phyloP scores from a whole-genome alignment of 495 filamentous ascomycete species.

The Lasiosphaeria ovina region DNA sequence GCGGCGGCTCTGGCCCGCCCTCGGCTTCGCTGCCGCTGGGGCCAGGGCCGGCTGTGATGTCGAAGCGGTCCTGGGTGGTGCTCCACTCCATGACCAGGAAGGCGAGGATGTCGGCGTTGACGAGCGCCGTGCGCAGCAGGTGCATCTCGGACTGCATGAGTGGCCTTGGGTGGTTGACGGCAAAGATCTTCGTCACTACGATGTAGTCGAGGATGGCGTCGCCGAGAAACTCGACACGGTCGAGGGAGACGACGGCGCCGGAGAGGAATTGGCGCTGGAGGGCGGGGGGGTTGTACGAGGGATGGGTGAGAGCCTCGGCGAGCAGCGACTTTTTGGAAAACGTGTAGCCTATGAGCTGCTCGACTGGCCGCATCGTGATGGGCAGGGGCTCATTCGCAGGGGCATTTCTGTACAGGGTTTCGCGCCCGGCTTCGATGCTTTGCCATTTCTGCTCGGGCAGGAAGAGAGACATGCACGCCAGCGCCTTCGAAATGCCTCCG shows the following conservation, averaged over 20 bases:
- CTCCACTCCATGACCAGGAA: constrained; percentile 68
- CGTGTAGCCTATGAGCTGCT: constrained; percentile 62
- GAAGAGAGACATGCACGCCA: constrained; percentile 63
- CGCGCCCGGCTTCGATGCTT: constrained; percentile 32
- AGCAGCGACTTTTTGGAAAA: constrained; percentile 71
- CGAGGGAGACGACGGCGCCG: constrained; percentile 61
- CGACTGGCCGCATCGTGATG: constrained; percentile 39
- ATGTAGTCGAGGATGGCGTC: constrained; percentile 84
- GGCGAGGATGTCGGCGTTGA: constrained; percentile 86
- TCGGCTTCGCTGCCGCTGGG: not conserved
- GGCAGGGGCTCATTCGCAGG: constrained; percentile 28
- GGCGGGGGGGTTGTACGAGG: constrained; percentile 52
- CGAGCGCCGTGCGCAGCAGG: constrained; percentile 66
- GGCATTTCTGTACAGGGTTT: constrained; percentile 33
- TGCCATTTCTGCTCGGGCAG: constrained; percentile 62
- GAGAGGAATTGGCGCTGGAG: not conserved
- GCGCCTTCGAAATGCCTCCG: constrained; percentile 64
- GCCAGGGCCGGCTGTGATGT: constrained; percentile 7
- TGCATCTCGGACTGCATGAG: constrained; percentile 71
- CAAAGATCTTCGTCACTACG: constrained; percentile 52
- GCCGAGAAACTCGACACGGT: constrained; percentile 88
- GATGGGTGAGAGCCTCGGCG: constrained; percentile 83
- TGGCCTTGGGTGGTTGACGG: constrained; percentile 26
- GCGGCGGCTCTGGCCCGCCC: not conserved
- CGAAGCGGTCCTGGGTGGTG: constrained; percentile 28